Evolutionary conservation across 257 asterid species (phyloP).

Genomic region (Coffea canephora): DNA sequence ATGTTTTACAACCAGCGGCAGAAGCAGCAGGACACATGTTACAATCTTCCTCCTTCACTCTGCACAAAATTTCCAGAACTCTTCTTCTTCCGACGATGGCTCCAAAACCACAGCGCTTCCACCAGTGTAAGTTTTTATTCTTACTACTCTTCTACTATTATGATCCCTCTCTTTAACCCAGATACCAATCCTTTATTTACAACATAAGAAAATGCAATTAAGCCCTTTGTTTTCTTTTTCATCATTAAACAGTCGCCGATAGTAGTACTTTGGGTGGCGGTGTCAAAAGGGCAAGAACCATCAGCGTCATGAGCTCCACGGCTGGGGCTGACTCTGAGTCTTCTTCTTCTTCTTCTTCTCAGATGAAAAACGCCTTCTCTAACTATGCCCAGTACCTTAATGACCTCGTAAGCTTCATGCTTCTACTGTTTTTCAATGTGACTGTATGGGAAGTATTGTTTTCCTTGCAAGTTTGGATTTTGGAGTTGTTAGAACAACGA

Average conservation of each 20-base stretch:
- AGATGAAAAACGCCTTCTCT: slow-evolving; percentile 67
- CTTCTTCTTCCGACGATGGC: slow-evolving; percentile 35
- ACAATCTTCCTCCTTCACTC: neutral
- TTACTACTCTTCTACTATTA: neutral
- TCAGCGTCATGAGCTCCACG: slow-evolving; percentile 20
- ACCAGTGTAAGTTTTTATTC: slow-evolving; percentile 35
- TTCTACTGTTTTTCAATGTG: too few relatives aligned
- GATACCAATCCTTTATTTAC: neutral
- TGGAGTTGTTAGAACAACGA: neutral
- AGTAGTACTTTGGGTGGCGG: slow-evolving; percentile 34
- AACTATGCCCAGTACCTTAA: slow-evolving; percentile 68
- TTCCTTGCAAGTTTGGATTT: neutral
- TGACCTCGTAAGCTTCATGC: slow-evolving; percentile 44
- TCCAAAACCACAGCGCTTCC: slow-evolving; percentile 49
- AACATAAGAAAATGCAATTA: too few relatives aligned
- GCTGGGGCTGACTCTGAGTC: slow-evolving; percentile 29
- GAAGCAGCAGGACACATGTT: slow-evolving; percentile 10
- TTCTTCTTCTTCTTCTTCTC: slow-evolving; percentile 22
- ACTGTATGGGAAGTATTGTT: too few relatives aligned
- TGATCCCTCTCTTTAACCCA: neutral
- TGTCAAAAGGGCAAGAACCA: slow-evolving; percentile 51
- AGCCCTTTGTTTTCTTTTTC: slow-evolving; percentile 12
- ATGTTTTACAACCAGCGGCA: neutral
- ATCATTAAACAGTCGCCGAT: slow-evolving; percentile 43
- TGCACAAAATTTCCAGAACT: slow-evolving; percentile 13